Base-by-base conservation (phyloP, 805 yeast genomes). In the Monosporozyma solicola region DNA sequence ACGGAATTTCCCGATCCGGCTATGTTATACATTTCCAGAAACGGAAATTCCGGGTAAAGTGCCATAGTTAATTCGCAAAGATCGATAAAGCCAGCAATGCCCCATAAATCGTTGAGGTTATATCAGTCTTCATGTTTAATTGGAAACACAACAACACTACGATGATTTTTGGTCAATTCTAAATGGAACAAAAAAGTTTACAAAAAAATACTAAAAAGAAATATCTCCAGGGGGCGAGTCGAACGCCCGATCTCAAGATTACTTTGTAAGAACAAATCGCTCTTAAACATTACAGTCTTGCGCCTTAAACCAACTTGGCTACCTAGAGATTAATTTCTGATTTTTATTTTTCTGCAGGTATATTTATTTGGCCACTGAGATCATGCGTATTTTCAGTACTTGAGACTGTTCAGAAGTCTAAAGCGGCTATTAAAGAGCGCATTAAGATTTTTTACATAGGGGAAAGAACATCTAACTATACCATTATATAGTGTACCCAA, bases 171-270 rank as follows among this genome's bases (percentile, higher is more conserved):
- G 20, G 20, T 2, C 20, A 20, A 20, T 20, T 20, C 20, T 20
- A 20, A 20, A 20, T 2, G 20, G 20, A 20, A 20, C 2, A 20
- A 20, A 20, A 20, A 20, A 20, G 20, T 20, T 20, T 20, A 27
- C 29, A 27, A 27, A 27, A 39, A 39, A 20, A 41, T 5, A 22
- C 16, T 41, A 11, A 41, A 43, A 41, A 41, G 9, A 41, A 20
- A 20, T 24, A 24, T 43, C 46, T 43, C 46, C 46, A 22, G 46
- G 46, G 46, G 46, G 46, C 46, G 46, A 43, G 46, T 43, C 46
- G 46, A 43, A 43, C 46, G 46, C 46, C 46, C 46, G 46, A 43
- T 43, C 46, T 43, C 46, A 43, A 43, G 46, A 43, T 43, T 43
- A 43, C 46, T 43, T 43, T 43, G 46, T 43, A 43, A 43, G 46